phyloP scores from a whole-genome alignment of 345 rosid genomes.

The Hirschfeldia incana region DNA sequence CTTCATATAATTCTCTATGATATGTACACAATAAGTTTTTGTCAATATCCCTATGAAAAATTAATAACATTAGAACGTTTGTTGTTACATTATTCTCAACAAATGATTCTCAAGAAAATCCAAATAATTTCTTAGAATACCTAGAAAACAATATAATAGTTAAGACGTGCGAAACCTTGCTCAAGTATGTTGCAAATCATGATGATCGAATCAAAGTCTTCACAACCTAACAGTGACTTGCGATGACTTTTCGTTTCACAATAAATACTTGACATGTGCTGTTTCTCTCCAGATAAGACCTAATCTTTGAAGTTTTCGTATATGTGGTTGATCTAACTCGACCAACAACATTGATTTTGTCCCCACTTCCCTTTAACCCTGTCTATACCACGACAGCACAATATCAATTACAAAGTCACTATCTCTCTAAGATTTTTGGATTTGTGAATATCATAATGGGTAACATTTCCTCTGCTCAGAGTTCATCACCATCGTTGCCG shows the following conservation, averaged over 20 bases:
- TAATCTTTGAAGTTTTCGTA: conserved; percentile 17
- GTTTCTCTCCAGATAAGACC: conserved; percentile 31
- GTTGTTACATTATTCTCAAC: neutral
- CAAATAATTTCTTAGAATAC: neutral
- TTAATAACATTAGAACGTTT: too few relatives aligned
- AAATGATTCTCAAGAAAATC: neutral
- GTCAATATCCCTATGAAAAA: too few relatives aligned
- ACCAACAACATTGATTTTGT: conserved; percentile 28
- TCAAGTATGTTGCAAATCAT: neutral
- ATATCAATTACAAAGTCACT: conserved; percentile 2
- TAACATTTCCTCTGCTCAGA: conserved; percentile 31
- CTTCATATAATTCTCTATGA: neutral
- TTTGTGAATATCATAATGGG: conserved; percentile 37
- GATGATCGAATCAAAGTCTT: conserved; percentile 18
- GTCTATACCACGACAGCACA: conserved; percentile 12
- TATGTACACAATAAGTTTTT: neutral
- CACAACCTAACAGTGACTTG: conserved; percentile 23
- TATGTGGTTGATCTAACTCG: conserved; percentile 34
- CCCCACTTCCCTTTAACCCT: conserved; percentile 20
- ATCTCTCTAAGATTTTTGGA: conserved; percentile 2
- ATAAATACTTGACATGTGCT: conserved; percentile 32
- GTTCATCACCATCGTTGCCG: conserved; percentile 41
- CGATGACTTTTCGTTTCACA: conserved; percentile 30
- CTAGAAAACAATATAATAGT: neutral
- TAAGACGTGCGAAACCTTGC: conserved; percentile 23